A percentile compares a stretch with the other conserved stretches of the same genome.
Evolutionary conservation across 805 yeast species (phyloP).

Genomic region (Kregervanrija fluxuum): DNA sequence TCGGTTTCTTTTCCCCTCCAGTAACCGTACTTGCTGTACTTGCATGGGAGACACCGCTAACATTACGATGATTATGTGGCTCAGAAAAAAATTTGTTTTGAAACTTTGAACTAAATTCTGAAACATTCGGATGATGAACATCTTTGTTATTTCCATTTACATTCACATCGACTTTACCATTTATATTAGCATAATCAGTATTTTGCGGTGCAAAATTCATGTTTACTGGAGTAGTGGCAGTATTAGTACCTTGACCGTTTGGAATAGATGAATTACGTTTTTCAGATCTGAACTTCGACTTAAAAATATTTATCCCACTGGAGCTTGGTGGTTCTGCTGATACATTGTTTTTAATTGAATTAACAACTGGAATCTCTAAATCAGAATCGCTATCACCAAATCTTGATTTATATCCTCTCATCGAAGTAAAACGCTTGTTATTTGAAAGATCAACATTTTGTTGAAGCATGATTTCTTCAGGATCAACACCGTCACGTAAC

Average conservation of each 20-base stretch:
- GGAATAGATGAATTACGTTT: no score
- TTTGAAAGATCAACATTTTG: constrained; percentile 22
- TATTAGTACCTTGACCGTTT: no score
- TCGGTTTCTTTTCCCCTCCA: constrained; percentile 23
- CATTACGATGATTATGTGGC: constrained; percentile 4
- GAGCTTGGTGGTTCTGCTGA: no score
- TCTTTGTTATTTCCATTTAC: background rate
- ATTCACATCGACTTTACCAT: no score
- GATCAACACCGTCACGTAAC: constrained; percentile 16
- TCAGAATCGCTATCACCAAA: constrained; percentile 63
- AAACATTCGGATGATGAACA: background rate
- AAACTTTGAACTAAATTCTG: constrained; percentile 13
- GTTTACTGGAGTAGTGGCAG: no score
- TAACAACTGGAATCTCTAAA: constrained; percentile 25
- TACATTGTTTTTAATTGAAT: no score
- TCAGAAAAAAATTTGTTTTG: constrained; percentile 10
- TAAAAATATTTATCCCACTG: no score
- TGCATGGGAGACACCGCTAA: constrained; percentile 6
- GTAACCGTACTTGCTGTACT: constrained; percentile 24
- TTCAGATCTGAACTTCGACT: no score
- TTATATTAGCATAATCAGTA: no score
- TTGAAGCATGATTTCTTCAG: constrained; percentile 20
- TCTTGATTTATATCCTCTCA: constrained; percentile 39
- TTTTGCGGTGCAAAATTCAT: no score
- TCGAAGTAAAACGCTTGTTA: background rate